These are phyloP conservation scores for Adansonia rubrostipa DNA, from an alignment of 441 rosid species.

Conservation along the genomic window DNA sequence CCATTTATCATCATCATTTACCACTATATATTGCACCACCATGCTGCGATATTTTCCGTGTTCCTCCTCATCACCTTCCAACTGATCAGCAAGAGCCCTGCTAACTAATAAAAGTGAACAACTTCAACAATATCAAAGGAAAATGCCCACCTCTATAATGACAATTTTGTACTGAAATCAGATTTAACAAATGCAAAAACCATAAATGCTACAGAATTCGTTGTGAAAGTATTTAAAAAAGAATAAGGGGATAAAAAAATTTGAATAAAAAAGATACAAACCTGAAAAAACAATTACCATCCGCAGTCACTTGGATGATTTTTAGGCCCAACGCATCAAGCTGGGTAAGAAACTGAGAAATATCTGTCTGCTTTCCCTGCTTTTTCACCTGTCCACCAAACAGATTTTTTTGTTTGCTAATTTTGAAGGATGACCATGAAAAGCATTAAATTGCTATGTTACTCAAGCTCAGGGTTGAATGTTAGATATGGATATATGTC, in stretches of 20 bases:
- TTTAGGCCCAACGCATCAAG: slow-evolving; percentile 71
- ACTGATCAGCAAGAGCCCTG: slow-evolving; percentile 92
- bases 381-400: slow-evolving; percentile 56
- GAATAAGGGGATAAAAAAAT: slow-evolving; percentile 20
- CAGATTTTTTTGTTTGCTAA: background rate
- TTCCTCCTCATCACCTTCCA: slow-evolving; percentile 82
- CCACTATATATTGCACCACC: slow-evolving; percentile 74
- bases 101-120: slow-evolving; percentile 39
- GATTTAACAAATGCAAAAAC: slow-evolving; percentile 18
- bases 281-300: slow-evolving; percentile 98
- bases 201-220: background rate
- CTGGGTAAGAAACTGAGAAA: slow-evolving; percentile 61
- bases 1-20: slow-evolving; percentile 26
- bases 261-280: slow-evolving; percentile 36
- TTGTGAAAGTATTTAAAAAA: background rate
- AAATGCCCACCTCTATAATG: background rate
- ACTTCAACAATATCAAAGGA: slow-evolving; percentile 33
- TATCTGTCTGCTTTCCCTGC: slow-evolving; percentile 70
- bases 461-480: too few relatives aligned
- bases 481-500: too few relatives aligned
- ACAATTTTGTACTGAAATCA: slow-evolving; percentile 18
- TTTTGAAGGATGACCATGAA: slow-evolving; percentile 11
- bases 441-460: background rate
- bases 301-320: slow-evolving; percentile 77
- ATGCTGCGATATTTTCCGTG: slow-evolving; percentile 75